Conservation (phyloP, 176 grass and related monocot genomes). For the Cenchrus fungigraminus region DNA sequence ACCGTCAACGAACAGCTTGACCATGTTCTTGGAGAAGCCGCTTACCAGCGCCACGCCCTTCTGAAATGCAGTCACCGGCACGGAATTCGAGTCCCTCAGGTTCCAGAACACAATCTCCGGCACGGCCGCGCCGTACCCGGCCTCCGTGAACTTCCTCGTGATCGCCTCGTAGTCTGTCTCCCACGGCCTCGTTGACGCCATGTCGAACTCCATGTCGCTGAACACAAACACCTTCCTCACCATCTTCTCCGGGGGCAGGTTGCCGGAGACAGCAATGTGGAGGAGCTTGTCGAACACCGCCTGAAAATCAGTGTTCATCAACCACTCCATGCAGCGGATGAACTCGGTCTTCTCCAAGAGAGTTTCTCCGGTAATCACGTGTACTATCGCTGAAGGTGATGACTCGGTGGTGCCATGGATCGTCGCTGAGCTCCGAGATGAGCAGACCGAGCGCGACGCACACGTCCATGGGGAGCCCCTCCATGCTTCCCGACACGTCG, state of each 20-base stretch:
- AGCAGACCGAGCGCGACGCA: constrained; percentile 77
- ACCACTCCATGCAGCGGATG: constrained; percentile 31
- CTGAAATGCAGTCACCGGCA: too few species aligned
- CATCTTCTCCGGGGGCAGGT: too few species aligned
- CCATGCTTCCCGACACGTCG: constrained; percentile 86
- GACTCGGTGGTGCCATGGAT: constrained; percentile 69
- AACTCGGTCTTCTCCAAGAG: constrained; percentile 44
- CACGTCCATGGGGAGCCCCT: constrained; percentile 59
- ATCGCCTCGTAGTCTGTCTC: constrained; percentile 87
- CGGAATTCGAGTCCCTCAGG: too few species aligned
- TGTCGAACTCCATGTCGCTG: constrained; percentile 84
- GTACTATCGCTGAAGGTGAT: constrained; percentile 65
- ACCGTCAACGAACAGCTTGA: constrained; percentile 51
- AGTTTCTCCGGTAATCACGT: constrained; percentile 32
- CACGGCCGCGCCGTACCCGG: too few species aligned
- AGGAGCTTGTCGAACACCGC: too few species aligned
- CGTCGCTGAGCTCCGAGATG: constrained; percentile 66
- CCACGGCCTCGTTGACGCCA: constrained; percentile 47
- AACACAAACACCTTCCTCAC: constrained; percentile 45
- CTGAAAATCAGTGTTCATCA: too few species aligned
- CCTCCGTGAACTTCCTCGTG: neutral
- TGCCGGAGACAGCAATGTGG: too few species aligned
- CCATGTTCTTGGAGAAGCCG: constrained; percentile 56
- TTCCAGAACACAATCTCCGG: too few species aligned
- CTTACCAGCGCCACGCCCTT: constrained; percentile 22